Evolutionary conservation across 495 filamentous ascomycete genomes (phyloP), one percentile per base, ranked within the genome.

Genomic region (Durotheca rogersii): DNA sequence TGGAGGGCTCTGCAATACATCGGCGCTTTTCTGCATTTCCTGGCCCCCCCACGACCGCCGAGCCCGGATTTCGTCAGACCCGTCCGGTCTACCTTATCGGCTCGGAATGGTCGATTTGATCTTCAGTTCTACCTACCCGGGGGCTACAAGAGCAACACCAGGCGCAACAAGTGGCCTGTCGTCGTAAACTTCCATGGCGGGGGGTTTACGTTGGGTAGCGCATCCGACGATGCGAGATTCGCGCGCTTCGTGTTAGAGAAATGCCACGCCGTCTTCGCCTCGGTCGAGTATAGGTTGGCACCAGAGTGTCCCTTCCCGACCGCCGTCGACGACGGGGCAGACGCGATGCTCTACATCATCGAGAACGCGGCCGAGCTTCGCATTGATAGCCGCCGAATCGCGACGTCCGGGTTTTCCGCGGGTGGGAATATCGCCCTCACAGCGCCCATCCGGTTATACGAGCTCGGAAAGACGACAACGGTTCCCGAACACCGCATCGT

Each of bases 341-440:
- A 86, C 33, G 84, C 85, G 0, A 48, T 90, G 1, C 68, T 88
- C 5, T 86, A 85, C 58, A 67, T 91, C 0, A 78, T 83, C 15
- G 64, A 68, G 0, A 72, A 86, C 56, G 81, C 84, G 0, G 63
- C 66, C 0, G 79, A 85, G 14, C 60, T 73, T 3, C 58, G 65
- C 33, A 58, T 77, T 17, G 68, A 77, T 29, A 62, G 64, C 7
- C 49, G 51, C 27, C 62, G 61, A 36, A 80, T 96, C 11, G 87
- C 83, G 2, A 70, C 91, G 7, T 88, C 80, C 4, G 91, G 91
- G 11, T 97, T 97, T 69, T 90, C 85, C 0, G 88, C 89, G 1
- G 92, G 92, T 2, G 92, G 83, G 9, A 97, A 96, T 59, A 80
- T 95, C 54, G 80, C 83, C 17, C 83, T 95, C 53, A 91, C 90